Base-by-base conservation (phyloP, 1,284 basidiomycete species). In the Xanthoconium separans region DNA sequence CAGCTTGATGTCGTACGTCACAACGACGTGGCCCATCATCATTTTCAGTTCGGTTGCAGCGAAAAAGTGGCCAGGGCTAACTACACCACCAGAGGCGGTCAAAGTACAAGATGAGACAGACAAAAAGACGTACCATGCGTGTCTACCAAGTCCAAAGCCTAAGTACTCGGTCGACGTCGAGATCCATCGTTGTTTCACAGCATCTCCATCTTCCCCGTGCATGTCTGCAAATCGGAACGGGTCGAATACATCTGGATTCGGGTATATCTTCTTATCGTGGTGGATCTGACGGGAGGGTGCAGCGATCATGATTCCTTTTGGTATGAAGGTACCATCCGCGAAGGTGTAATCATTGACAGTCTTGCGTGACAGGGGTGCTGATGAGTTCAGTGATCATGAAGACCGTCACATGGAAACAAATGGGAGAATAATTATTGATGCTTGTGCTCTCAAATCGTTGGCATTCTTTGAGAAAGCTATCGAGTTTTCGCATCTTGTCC, bases 261-360 rank as follows among this genome's bases (percentile, higher is more conserved):
- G 42, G 52, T 74, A 72, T 12, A 65, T 39, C 0, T 30, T 31
- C 1, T 54, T 48, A 33, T 75, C 66, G n/a, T 48, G 58, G 30
- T 75, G 73, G 9, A 60, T 36, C 0, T 67, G 44, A 11, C 41
- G 36, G 1, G 59, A 16, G 0, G 73, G 59, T 22, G 65, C 59
- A 10, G 54, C 50, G 22, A 77, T 13, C n/a, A 53, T 37, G 0
- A 65, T 56, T 7, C 76, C 76, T 31, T 68, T 61, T 1, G 76
- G 78, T 8, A 80, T 44, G 15, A 65, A 58, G 1, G 72, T 73
- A 1, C 77, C 78, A 47, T 79, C 72, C 4, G 73, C 73, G 53
- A 78, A 73, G 0, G 66, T 73, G 54, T 69, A 73, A 6, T 73
- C 70, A 39, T 70, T 65, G 16, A 37, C 8, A 16, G 36, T 15